Conservation (phyloP, 345 rosid genomes). For the Eucalyptus regnans region DNA sequence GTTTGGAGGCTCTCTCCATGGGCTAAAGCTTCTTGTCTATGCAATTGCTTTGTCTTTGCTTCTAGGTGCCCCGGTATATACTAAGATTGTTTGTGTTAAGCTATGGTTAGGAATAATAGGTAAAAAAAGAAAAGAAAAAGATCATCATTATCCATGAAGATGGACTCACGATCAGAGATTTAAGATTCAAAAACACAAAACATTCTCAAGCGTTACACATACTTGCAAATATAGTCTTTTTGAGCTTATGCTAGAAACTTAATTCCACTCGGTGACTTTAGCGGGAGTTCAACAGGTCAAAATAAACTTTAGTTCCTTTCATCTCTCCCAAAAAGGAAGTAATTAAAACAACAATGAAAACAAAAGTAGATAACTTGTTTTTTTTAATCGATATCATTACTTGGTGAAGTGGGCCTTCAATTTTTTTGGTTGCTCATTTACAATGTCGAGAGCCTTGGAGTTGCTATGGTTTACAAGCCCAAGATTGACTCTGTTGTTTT, state of each 20-base stretch:
- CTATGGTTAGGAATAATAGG: neutral
- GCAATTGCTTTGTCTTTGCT: neutral
- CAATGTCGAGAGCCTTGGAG: neutral
- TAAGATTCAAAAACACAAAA: too few species aligned
- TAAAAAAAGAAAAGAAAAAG: neutral
- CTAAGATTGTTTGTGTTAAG: neutral
- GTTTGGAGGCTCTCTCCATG: rapidly evolving
- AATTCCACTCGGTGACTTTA: neutral
- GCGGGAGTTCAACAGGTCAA: neutral
- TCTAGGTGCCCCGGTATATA: rapidly evolving
- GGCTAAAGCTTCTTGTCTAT: rapidly evolving
- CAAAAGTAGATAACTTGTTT: neutral
- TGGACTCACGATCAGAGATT: neutral
- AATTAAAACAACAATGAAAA: neutral
- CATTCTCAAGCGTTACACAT: too few species aligned
- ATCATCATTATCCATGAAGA: neutral
- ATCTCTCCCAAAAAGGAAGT: neutral
- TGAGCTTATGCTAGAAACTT: rapidly evolving
- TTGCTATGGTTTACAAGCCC: rapidly evolving
- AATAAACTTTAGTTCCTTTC: neutral
- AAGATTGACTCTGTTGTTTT: neutral
- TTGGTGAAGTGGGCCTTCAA: neutral
- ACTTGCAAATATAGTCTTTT: neutral
- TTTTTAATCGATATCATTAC: neutral
- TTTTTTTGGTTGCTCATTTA: rapidly evolving